Evolutionary conservation across 257 asterid genomes (phyloP), one percentile per base, ranked within the genome.

Genomic region (Ophiorrhiza pumila): DNA sequence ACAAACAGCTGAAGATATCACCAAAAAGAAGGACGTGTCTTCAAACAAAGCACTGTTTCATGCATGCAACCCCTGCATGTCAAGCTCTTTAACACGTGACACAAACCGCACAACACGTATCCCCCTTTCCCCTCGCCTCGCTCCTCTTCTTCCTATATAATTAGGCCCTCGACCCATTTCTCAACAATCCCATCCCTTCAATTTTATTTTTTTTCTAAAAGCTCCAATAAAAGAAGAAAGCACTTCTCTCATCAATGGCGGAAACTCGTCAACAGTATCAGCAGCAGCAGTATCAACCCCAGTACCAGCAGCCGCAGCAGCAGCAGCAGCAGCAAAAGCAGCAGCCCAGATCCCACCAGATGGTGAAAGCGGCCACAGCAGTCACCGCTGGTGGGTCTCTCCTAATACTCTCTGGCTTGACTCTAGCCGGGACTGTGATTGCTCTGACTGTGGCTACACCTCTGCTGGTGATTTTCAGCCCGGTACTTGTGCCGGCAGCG

Each of bases 391-490:
- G 96, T 0, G 87, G 97, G 3, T 90, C 93, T 0, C 88, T 91
- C 32, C 88, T 91, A 8, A 74, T 88, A 8, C 89, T 91, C 17
- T 85, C 95, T 18, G 87, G 96, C 9, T 63, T 91, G 41, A 90
- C 87, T 0, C 59, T 91, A 3, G 89, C 88, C 7, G 89, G 74
- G 42, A 91, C 97, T 0, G 93, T 91, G 10, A 70, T 91, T 0
- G 92, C 84, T 0, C 96, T 91, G 35, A 80, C 93, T 4, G 47
- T 87, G 18, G 96, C 93, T 3, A 91, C 95, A 0, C 97, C 97
- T 0, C 78, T 90, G 74, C 84, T 91, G 39, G 96, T 89, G 32
- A 87, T 91, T 65, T 91, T 91, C 74, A 91, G 96, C 83, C 96
- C 97, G 17, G 93, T 91, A 4, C 86, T 91, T 1, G 90, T 90